Conservation (phyloP, 108 stramenopile species). For the Stephanodiscus minutulus region DNA sequence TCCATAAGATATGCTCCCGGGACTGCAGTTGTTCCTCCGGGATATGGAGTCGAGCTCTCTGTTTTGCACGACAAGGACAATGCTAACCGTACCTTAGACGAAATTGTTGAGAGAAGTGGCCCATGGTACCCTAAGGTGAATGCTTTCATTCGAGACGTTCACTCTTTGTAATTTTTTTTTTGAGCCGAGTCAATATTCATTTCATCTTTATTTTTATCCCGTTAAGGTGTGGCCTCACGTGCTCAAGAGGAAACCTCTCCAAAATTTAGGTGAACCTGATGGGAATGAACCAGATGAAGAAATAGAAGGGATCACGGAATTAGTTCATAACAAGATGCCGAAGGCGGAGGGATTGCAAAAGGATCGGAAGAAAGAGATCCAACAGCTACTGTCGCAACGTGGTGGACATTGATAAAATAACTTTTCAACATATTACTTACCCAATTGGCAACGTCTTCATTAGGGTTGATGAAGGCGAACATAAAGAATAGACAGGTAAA, state of each 20-base stretch:
- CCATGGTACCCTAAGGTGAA: constrained; percentile 19
- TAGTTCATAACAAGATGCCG: constrained; percentile 40
- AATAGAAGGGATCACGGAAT: constrained; percentile 24
- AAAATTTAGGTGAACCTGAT: background rate
- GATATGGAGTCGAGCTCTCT: constrained; percentile 21
- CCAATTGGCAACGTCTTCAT: no score
- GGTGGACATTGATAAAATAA: constrained; percentile 10
- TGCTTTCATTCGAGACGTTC: background rate
- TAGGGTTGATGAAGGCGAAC: background rate
- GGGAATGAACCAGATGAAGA: constrained; percentile 15
- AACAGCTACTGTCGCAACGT: constrained; percentile 8
- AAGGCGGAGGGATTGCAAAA: constrained; percentile 36
- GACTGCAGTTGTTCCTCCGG: constrained; percentile 25
- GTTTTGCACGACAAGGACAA: constrained; percentile 23
- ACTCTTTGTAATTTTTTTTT: background rate
- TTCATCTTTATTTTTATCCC: background rate
- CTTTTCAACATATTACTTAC: no score
- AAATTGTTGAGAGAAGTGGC: constrained; percentile 15
- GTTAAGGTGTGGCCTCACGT: constrained; percentile 61
- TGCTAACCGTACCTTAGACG: constrained; percentile 27
- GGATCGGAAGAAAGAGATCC: constrained; percentile 43
- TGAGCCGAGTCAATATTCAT: no score
- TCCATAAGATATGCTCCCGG: constrained; percentile 44
- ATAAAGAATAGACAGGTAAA: no score
- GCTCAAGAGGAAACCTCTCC: constrained; percentile 11